Base-by-base conservation (phyloP, 352 stramenopile species). In the Globisporangium paddicum region DNA sequence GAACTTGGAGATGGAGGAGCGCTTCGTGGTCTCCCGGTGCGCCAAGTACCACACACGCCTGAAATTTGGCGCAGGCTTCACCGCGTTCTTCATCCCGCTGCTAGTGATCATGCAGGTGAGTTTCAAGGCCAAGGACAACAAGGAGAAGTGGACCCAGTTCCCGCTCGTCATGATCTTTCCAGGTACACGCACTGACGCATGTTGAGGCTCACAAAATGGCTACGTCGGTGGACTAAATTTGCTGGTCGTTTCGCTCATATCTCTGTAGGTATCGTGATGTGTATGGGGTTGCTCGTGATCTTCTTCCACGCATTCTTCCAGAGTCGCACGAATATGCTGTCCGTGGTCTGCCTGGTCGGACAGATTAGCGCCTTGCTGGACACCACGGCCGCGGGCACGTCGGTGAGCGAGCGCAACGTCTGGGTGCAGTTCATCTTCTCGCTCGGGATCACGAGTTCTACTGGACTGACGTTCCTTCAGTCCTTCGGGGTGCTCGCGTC, bases 401-500 rank as follows among this genome's bases (percentile, higher is more conserved):
- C 76, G 19, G 84, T 94, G 38, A 90, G 73, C 37, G 81, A 95
- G 60, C 69, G 79, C 13, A 95, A 95, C 51, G 81, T 92, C 47
- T 93, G 82, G 81, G 85, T 93, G 38, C 82, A 95, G 57, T 93
- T 93, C 62, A 89, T 93, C 62, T 92, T 93, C 60, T 89, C 82
- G 32, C 63, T 91, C 0, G 84, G 84, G 13, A 92, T 91, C 63
- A 91, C 82, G 21, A 90, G 79, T 64, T 92, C 82, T 5, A 92
- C 84, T 3, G 84, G 82, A 0, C 65, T 93, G 30, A 87, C 73
- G 23, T 93, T 93, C 55, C 60, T 91, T 13, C 76, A 91, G 62
- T 85, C 82, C 0, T 77, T 69, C 7, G 58, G 71, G 0, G 79
- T 92, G n/a, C 57, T 89, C 10, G 60, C 64, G 2, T 60, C 56